Evolutionary conservation across 306 rosid genomes (phyloP), one percentile per base, ranked within the genome.

Genomic region (Cyamopsis tetragonoloba): DNA sequence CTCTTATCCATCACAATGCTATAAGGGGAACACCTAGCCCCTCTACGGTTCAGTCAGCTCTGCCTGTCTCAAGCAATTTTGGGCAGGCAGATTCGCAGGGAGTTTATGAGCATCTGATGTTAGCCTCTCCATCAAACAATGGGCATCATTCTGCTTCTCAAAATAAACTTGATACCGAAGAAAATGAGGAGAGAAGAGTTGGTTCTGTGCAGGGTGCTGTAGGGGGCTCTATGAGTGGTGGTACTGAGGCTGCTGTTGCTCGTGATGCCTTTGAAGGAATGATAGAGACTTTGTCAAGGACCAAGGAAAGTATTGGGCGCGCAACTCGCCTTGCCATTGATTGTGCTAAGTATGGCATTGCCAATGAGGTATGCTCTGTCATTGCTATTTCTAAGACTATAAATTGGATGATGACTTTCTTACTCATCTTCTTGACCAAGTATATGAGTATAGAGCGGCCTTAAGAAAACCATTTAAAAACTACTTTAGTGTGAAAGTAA

Each of bases 261-360:
- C 96, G 95, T 77, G 98, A 92, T 79, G 92, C 98, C 73, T 92
- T 92, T 85, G 98, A 92, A 79, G 98, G 95, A 66, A 92, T 92
- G 98, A 89, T 92, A 43, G 98, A 89, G 75, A 92, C 98, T 79
- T 77, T 92, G 84, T 89, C 98, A n/a, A 85, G 98, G 81, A 92
- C 95, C 51, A 92, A 87, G 72, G 98, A 92, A 82, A 92, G 98
- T 71, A 92, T 92, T 77, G 91, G 95, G 53, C 96, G 98, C 10
- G 95, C 98, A 23, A 92, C 98, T 28, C 96, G 98, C 71, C 89
- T 85, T 69, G 98, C 98, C 65, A 87, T 92, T 89, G 96, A 92
- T 59, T 92, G 98, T 89, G 98, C 98, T 23, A 89, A 89, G 73
- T 89, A 89, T 75, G 96, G 98, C 42, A 87, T 92, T 82, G 95